phyloP scores from a whole-genome alignment of 352 stramenopile species.

The Globisporangium alternatum region DNA sequence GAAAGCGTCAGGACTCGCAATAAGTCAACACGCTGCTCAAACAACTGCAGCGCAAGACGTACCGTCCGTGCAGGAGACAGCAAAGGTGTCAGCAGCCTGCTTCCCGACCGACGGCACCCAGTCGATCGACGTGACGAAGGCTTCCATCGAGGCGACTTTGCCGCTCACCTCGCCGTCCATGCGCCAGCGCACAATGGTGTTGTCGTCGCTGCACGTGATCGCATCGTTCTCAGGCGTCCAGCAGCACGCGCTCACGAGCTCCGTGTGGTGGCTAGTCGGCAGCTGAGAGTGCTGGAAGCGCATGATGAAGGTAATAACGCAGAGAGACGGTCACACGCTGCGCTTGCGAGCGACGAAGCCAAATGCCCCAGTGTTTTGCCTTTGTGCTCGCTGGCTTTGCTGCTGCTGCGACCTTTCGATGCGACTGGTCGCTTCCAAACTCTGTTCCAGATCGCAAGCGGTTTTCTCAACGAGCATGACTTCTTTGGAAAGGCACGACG shows the following conservation, averaged over 20 bases:
- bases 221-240: conserved; percentile 88
- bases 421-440: neutral
- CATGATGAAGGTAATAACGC: conserved; percentile 29
- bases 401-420: conserved; percentile 1
- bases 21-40: neutral
- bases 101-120: conserved; percentile 83
- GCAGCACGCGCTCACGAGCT: conserved; percentile 83
- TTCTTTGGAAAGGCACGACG: neutral
- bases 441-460: neutral
- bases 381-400: too few relatives aligned
- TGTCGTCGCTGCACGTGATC: conserved; percentile 87
- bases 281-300: conserved; percentile 78
- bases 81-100: conserved; percentile 82
- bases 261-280: conserved; percentile 66
- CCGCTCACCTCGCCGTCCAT: conserved; percentile 83
- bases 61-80: conserved; percentile 88
- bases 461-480: neutral
- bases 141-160: conserved; percentile 67
- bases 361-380: neutral
- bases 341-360: neutral
- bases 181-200: conserved; percentile 75
- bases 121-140: conserved; percentile 75
- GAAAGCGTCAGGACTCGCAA: neutral
- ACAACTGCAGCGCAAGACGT: neutral
- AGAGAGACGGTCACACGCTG: neutral